Base-by-base conservation (phyloP, 495 filamentous ascomycete genomes). In the Lichenothelia convexa region DNA sequence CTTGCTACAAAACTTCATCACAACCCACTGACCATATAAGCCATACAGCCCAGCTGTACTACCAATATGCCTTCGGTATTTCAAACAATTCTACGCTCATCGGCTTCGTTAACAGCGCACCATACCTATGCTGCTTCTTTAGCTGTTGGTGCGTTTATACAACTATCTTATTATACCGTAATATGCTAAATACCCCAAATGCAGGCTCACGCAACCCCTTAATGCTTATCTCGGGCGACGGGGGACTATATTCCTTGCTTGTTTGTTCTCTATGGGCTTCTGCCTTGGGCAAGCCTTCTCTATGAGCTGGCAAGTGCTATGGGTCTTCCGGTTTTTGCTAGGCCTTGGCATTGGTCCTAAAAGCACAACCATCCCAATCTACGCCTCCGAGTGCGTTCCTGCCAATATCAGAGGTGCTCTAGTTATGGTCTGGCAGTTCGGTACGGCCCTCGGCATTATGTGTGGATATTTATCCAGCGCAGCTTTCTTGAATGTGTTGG, bases 221-320 rank as follows among this genome's bases (percentile, higher is more conserved):
- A 37, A 32, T 38, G 40, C 40, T 41, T 34, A 45, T 41, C 38
- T 39, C 30, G 24, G n/a, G 18, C 33, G 35, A 5, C 22, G 35
- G 5, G 35, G 82, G 5, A 86, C 82, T 9, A 80, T 92, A 33
- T 87, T 91, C 51, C 65, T 79, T 42, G 71, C 68, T 9, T 85
- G 75, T 53, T 67, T 46, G 12, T 39, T 34, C 1, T 32, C 44
- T 9, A 26, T 38, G 31, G n/a, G n/a, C n/a, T n/a, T n/a, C n/a
- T n/a, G n/a, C n/a, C n/a, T n/a, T n/a, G 46, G 44, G 1, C 24
- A 24, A 12, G 46, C 44, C 2, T 40, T 41, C 17, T 36, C 44
- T 7, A n/a, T 12, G 12, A 43, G 23, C 26, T 50, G 47, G 47
- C 36, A 38, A 30, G 16, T 26, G 19, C 32, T 50, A 4, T 26